Evolutionary conservation across 306 rosid species (phyloP).

Genomic region (Inga laurina): DNA sequence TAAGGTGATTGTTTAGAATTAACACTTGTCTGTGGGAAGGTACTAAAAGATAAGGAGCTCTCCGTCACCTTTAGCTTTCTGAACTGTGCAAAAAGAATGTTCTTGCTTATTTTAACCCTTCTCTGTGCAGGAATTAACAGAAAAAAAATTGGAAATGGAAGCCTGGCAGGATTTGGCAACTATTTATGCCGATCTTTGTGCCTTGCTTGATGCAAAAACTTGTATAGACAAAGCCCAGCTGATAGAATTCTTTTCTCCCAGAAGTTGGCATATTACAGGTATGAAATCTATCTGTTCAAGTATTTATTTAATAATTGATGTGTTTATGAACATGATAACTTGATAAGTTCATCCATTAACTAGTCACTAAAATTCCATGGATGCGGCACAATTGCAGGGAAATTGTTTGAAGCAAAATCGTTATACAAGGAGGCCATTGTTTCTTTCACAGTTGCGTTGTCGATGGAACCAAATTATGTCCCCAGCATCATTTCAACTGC

Average conservation of each 20-base stretch:
- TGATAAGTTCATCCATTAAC: background rate
- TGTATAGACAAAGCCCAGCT: constrained; percentile 68
- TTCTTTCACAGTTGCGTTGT: constrained; percentile 65
- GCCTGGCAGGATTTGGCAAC: constrained; percentile 84
- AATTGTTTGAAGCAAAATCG: constrained; percentile 61
- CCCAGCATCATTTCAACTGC: constrained; percentile 79
- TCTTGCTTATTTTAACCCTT: constrained; percentile 7
- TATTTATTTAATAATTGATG: background rate
- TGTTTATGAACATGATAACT: constrained; percentile 9
- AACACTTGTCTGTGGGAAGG: background rate
- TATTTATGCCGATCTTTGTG: constrained; percentile 60
- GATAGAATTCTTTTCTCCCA: constrained; percentile 58
- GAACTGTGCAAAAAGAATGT: background rate
- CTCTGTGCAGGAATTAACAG: constrained; percentile 54
- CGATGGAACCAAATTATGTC: constrained; percentile 69
- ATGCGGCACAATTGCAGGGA: constrained; percentile 42
- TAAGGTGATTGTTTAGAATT: background rate
- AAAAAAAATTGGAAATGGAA: constrained; percentile 59
- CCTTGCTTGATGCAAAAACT: constrained; percentile 76
- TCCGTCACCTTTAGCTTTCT: background rate
- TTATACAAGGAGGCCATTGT: constrained; percentile 66
- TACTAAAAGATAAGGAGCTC: background rate
- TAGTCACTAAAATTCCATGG: constrained; percentile 12
- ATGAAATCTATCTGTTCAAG: constrained; percentile 10
- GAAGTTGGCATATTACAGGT: constrained; percentile 80